phyloP scores from a whole-genome alignment of 192 early-diverging fungal genomes.

The Haplosporangium gracile region DNA sequence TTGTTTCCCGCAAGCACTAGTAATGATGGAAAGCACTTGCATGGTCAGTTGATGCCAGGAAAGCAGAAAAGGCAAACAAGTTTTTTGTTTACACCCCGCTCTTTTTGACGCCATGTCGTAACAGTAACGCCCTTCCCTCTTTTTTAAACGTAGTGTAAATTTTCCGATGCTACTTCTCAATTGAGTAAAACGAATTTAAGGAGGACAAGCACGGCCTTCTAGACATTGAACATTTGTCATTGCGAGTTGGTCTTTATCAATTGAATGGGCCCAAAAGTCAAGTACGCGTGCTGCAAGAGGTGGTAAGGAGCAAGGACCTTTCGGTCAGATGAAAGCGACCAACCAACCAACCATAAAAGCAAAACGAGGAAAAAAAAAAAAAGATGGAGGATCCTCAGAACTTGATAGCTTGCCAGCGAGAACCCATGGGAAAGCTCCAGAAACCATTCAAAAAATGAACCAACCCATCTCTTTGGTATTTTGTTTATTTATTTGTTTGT shows the following conservation, averaged over 20 bases:
- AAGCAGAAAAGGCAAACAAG: neutral
- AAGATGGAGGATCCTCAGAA: too few species aligned
- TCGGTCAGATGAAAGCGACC: neutral
- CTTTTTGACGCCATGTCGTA: neutral
- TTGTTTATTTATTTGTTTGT: too few species aligned
- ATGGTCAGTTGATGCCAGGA: neutral
- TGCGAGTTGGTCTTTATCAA: too few species aligned
- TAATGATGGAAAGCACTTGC: neutral
- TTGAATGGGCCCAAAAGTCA: too few species aligned
- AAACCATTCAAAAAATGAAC: too few species aligned
- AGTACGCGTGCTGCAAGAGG: too few species aligned
- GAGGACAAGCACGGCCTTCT: neutral
- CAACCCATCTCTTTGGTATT: too few species aligned
- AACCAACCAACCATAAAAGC: neutral
- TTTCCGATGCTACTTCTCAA: neutral
- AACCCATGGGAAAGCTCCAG: too few species aligned
- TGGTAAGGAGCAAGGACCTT: neutral
- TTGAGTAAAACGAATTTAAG: neutral
- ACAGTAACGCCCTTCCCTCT: neutral
- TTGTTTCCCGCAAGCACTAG: too few species aligned
- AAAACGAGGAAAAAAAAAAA: neutral
- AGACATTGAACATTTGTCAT: neutral
- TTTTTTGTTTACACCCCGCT: neutral
- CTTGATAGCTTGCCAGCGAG: too few species aligned
- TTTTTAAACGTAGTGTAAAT: neutral